phyloP scores from a whole-genome alignment of 495 filamentous ascomycete genomes.

The Lophium mytilinum region DNA sequence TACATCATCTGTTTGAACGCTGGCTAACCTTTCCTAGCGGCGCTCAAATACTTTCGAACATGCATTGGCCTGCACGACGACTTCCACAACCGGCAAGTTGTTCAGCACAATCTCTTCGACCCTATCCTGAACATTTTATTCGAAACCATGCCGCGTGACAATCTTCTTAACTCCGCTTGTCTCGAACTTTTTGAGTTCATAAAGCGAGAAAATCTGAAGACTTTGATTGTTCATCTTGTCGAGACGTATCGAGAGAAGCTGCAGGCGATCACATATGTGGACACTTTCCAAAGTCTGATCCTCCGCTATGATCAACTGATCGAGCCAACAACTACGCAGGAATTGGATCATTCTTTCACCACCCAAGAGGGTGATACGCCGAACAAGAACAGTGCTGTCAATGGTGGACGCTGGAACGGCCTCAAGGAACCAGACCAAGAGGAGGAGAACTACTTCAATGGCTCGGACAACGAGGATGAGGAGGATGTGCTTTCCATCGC shows the following conservation, averaged over 20 bases:
- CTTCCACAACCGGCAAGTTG: conserved; percentile 83
- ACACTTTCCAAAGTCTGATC: conserved; percentile 73
- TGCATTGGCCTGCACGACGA: conserved; percentile 82
- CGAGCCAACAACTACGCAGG: conserved; percentile 22
- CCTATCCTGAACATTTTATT: conserved; percentile 82
- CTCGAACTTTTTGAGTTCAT: conserved; percentile 92
- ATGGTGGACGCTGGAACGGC: conserved; percentile 62
- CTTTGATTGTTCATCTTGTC: conserved; percentile 74
- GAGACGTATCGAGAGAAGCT: conserved; percentile 83
- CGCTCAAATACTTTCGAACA: conserved; percentile 89
- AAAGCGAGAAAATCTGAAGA: conserved; percentile 71
- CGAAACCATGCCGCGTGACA: conserved; percentile 91
- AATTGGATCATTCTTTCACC: conserved; percentile 23
- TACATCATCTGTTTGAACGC: no score
- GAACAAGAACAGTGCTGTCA: conserved; percentile 33
- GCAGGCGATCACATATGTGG: conserved; percentile 70
- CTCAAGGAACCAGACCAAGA: conserved; percentile 77
- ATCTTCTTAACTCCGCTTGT: conserved; percentile 91
- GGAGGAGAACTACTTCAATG: conserved; percentile 93
- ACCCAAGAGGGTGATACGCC: conserved; percentile 23
- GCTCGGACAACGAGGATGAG: conserved; percentile 80
- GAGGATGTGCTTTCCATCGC: conserved; percentile 38
- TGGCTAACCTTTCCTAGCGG: conserved; percentile 46
- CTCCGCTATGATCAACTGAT: conserved; percentile 65
- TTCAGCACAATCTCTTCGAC: conserved; percentile 73